Conservation (phyloP, 345 rosid species). For the Salix koriyanagi region DNA sequence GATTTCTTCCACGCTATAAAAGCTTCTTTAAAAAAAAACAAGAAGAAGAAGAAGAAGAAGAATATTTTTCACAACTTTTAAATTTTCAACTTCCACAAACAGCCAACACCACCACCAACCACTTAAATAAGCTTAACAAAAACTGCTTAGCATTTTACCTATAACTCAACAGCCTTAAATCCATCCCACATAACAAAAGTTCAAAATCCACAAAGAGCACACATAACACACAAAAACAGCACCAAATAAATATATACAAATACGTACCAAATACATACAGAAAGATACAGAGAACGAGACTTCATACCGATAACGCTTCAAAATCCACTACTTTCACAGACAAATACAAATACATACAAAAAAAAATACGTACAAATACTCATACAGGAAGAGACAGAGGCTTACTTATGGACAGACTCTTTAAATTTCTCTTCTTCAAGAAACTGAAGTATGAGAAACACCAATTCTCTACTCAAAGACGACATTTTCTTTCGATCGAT, state of each 20-base stretch:
- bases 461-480: slow-evolving; percentile 81
- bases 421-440: slow-evolving; percentile 88
- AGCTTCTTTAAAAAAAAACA: neutral
- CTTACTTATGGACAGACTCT: slow-evolving; percentile 83
- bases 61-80: neutral
- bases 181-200: neutral
- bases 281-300: neutral
- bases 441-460: slow-evolving; percentile 87
- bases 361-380: neutral
- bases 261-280: neutral
- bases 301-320: neutral
- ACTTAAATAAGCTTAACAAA: neutral
- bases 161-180: neutral
- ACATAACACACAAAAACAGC: neutral
- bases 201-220: neutral
- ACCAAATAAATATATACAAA: neutral
- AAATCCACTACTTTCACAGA: neutral
- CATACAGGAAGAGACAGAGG: neutral
- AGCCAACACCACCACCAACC: neutral
- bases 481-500: slow-evolving; percentile 41
- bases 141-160: neutral
- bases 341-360: neutral
- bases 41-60: neutral
- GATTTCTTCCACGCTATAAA: neutral
- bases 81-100: neutral